Percentiles rank a stretch among this genome's conserved stretches.
phyloP scores from a whole-genome alignment of 1,139 yeast species.

The Kodamaea suecica region DNA sequence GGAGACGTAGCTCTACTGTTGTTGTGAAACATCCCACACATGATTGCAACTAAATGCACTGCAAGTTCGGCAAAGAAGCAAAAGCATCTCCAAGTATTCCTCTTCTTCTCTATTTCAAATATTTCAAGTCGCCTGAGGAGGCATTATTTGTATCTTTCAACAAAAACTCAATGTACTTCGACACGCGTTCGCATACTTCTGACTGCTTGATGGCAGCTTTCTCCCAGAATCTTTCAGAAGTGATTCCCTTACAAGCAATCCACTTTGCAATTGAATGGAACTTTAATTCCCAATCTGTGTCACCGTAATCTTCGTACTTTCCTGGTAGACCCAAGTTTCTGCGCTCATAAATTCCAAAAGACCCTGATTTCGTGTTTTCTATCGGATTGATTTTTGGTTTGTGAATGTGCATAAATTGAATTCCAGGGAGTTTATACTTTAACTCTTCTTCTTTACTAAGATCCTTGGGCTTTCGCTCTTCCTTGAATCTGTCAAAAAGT shows the following conservation, averaged over 20 bases:
- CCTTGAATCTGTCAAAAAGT: slow-evolving; percentile 22
- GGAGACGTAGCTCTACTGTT: too few relatives aligned
- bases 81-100: too few relatives aligned
- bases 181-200: slow-evolving; percentile 24
- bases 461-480: slow-evolving; percentile 9
- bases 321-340: slow-evolving; percentile 24
- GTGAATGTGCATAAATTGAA: slow-evolving; percentile 41
- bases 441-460: slow-evolving; percentile 4
- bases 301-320: slow-evolving; percentile 16
- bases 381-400: slow-evolving; percentile 41
- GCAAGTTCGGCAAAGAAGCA: too few relatives aligned
- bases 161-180: slow-evolving; percentile 28
- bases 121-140: slow-evolving; percentile 11
- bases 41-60: too few relatives aligned
- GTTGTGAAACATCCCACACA: too few relatives aligned
- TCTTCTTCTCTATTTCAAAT: slow-evolving; percentile 2
- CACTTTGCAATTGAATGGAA: slow-evolving; percentile 35
- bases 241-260: slow-evolving; percentile 34
- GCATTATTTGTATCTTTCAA: slow-evolving; percentile 20
- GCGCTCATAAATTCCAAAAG: slow-evolving; percentile 18
- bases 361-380: slow-evolving; percentile 20
- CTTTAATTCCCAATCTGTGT: slow-evolving; percentile 34
- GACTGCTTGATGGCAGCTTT: slow-evolving; percentile 20
- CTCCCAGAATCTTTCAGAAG: slow-evolving; percentile 24
- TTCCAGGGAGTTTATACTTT: slow-evolving; percentile 22